Base-by-base conservation (phyloP, 225 moss, liverwort and hornwort genomes). In the Pseudisothecium myosuroides region DNA sequence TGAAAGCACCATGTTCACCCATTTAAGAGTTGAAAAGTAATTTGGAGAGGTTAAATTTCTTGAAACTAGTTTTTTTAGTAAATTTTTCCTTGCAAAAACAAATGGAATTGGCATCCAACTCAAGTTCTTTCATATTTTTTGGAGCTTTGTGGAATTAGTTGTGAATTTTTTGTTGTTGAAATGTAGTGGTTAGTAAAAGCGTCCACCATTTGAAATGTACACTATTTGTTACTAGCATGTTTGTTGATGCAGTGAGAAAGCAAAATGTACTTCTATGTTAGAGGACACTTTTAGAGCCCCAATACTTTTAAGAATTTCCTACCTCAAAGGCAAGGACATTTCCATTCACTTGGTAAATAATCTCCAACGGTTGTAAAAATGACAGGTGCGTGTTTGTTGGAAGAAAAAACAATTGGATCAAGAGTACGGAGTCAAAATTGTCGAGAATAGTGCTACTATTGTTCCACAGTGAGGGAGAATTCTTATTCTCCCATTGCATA, bases 381-480 rank as follows among this genome's bases (percentile, higher is more conserved):
- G 7, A 28, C 2, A 56, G 0, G 28, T 80, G 3, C 1, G 2
- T 58, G 12, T 58, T 80, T 39, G 27, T 28, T 12, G 8, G 1
- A 55, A 54, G 17, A 31, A 17, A 26, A 18, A 26, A 5, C 3
- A n/a, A 27, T n/a, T n/a, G n/a, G 12, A 18, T 37, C 0, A 5
- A 56, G 22, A 27, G 1, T 3, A 23, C 0, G 0, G 3, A 10
- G 9, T 0, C 22, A 29, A 45, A 73, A 17, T 29, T 73, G 11
- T 45, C 0, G 0, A 73, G 10, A 17, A 17, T 17, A 45, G 17
- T 28, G 2, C 45, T 29, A 17, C 15, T 0, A 39, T 28, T 10
- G 3, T 27, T 45, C 23, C 2, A 14, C 0, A 0, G 0, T 0
- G 1, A 0, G 10, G 8, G 9, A 1, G 5, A 22, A 21, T 52